Conservation (phyloP, 371 early-diverging fungal species). For the Blastocladiella emersonii region DNA sequence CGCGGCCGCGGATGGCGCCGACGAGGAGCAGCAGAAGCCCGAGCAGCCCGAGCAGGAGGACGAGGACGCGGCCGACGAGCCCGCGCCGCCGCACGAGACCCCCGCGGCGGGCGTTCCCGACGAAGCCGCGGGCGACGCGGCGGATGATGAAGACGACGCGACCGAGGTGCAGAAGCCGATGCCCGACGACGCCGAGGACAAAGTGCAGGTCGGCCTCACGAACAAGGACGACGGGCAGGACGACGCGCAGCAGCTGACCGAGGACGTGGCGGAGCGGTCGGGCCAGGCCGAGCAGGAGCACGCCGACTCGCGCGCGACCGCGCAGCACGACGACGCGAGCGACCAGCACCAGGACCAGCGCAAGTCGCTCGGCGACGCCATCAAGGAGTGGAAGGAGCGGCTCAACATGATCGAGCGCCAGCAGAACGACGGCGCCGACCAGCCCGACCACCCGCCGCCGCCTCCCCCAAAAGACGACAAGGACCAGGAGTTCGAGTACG, state of each 20-base stretch:
- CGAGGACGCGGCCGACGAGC: slow-evolving; percentile 9
- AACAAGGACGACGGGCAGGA: slow-evolving; percentile 1
- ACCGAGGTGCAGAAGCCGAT: too few relatives aligned
- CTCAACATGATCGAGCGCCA: not conserved
- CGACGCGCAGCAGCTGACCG: not conserved
- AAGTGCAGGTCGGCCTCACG: slow-evolving; percentile 4
- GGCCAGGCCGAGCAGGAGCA: not conserved
- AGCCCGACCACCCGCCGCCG: not conserved
- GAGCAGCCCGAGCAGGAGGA: slow-evolving; percentile 45
- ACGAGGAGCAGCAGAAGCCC: slow-evolving; percentile 39
- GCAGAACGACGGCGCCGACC: not conserved
- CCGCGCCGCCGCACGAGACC: not conserved
- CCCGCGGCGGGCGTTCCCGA: not conserved
- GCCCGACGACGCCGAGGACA: slow-evolving; percentile 26
- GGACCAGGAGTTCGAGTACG: slow-evolving; percentile 17
- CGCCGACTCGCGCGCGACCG: not conserved
- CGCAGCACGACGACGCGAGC: not conserved
- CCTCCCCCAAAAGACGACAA: slow-evolving; percentile 14
- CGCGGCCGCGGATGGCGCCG: slow-evolving; percentile 7
- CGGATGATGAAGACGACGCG: slow-evolving; percentile 31
- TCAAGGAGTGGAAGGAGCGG: not conserved
- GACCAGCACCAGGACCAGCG: not conserved
- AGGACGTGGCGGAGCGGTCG: slow-evolving; percentile 1
- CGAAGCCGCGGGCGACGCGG: slow-evolving; percentile 7
- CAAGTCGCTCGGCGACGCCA: not conserved